phyloP scores from a whole-genome alignment of 2,329 filamentous ascomycete genomes.

The Neofusicoccum sp. region DNA sequence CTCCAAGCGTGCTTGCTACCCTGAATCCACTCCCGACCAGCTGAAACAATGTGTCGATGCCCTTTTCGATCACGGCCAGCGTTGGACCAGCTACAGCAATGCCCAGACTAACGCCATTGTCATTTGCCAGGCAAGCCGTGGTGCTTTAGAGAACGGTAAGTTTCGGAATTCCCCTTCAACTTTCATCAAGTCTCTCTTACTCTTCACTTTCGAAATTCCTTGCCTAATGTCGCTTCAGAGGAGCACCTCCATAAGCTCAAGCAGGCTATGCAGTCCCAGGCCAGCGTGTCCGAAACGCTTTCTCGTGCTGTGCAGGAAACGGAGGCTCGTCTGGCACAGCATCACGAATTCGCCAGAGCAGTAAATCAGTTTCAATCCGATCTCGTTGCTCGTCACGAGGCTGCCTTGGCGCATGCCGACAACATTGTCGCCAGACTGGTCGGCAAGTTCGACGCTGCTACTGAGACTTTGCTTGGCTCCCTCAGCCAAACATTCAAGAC shows the following conservation, averaged over 20 bases:
- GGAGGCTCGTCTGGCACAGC: constrained; percentile 26
- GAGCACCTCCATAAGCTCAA: constrained; percentile 33
- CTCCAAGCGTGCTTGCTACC: constrained; percentile 31
- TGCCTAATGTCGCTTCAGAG: constrained; percentile 18
- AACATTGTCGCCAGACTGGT: neutral
- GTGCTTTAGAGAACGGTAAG: constrained; percentile 56
- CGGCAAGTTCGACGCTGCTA: constrained; percentile 2
- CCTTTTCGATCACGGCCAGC: constrained; percentile 55
- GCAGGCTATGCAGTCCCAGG: constrained; percentile 30
- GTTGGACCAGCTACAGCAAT: constrained; percentile 66
- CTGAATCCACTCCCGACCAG: constrained; percentile 31
- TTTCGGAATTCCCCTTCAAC: neutral
- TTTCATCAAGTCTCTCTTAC: neutral
- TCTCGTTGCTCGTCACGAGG: neutral
- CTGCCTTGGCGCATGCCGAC: neutral
- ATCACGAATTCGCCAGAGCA: constrained; percentile 27
- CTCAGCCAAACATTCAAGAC: neutral
- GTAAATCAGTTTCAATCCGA: constrained; percentile 24
- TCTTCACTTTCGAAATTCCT: neutral
- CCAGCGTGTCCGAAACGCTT: constrained; percentile 26
- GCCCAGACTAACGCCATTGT: constrained; percentile 59
- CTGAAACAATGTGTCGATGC: constrained; percentile 54
- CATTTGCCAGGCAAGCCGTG: constrained; percentile 61
- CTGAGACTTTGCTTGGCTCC: neutral
- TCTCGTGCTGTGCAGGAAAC: constrained; percentile 27